Percentiles rank a stretch among this genome's conserved stretches.
Conservation (phyloP, 2,329 filamentous ascomycete species). For the Talaromyces islandicus region DNA sequence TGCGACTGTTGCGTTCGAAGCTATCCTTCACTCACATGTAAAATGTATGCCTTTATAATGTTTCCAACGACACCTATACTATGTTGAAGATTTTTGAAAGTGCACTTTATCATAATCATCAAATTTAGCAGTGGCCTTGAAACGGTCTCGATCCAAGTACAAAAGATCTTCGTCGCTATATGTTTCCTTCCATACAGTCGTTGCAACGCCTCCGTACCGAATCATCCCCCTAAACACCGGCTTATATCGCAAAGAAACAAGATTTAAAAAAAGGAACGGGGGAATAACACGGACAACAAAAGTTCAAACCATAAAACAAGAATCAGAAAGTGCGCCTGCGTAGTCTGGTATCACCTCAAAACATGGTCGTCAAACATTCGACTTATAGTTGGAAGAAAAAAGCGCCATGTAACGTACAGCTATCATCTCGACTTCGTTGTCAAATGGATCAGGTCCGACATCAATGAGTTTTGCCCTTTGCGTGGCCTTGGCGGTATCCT, state of each 20-base stretch:
- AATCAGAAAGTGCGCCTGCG: constrained; percentile 6
- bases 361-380: background rate
- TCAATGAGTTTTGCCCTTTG: no score
- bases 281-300: background rate
- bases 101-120: background rate
- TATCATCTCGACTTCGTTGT: no score
- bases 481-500: no score
- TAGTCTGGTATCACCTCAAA: constrained; percentile 12
- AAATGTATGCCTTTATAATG: background rate
- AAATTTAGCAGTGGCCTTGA: background rate
- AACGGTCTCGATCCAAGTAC: background rate
- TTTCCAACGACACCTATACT: background rate
- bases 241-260: background rate
- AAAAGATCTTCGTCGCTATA: constrained; percentile 4
- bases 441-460: no score
- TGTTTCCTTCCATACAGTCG: constrained; percentile 4
- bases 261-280: background rate
- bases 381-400: no score
- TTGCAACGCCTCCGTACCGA: constrained; percentile 5
- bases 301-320: background rate
- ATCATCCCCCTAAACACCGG: background rate
- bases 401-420: no score
- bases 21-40: background rate
- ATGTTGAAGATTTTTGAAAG: no score
- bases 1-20: background rate